Percentiles rank a stretch among this genome's conserved stretches.
Conservation (phyloP, 2,329 filamentous ascomycete species). For the Arthrobotrys megalospora region DNA sequence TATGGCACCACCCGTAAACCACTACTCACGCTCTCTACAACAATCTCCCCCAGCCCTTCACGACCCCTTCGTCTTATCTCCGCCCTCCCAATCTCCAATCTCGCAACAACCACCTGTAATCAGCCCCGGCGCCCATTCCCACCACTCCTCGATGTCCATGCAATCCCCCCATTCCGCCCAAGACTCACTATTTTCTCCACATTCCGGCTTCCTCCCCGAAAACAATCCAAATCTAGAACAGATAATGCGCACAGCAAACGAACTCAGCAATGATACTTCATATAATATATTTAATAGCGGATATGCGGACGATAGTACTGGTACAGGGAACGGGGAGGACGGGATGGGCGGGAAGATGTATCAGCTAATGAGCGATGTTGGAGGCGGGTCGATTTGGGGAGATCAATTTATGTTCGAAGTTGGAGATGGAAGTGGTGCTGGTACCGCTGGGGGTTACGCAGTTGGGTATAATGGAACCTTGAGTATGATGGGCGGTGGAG, state of each 20-base stretch:
- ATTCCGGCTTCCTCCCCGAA: slow-evolving; percentile 34
- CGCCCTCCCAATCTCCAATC: slow-evolving; percentile 52
- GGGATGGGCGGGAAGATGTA: slow-evolving; percentile 59
- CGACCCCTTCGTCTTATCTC: slow-evolving; percentile 56
- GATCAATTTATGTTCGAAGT: slow-evolving; percentile 59
- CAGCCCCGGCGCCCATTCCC: slow-evolving; percentile 56
- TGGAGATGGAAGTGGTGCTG: slow-evolving; percentile 19
- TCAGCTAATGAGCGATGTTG: slow-evolving; percentile 59
- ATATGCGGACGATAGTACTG: slow-evolving; percentile 46
- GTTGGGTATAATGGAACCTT: slow-evolving; percentile 46
- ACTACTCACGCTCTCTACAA: slow-evolving; percentile 43
- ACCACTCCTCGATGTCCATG: slow-evolving; percentile 54
- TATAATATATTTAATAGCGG: slow-evolving; percentile 59
- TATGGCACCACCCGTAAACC: slow-evolving; percentile 50
- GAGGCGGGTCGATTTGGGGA: slow-evolving; percentile 52
- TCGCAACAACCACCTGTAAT: slow-evolving; percentile 45
- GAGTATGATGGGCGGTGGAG: slow-evolving; percentile 45
- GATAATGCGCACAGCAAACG: slow-evolving; percentile 52
- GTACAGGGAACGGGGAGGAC: slow-evolving; percentile 38
- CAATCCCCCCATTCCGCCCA: slow-evolving; percentile 53
- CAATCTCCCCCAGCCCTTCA: slow-evolving; percentile 54
- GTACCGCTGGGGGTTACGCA: slow-evolving; percentile 23
- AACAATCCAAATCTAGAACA: slow-evolving; percentile 55
- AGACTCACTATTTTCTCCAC: slow-evolving; percentile 49
- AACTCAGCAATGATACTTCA: slow-evolving; percentile 50